A percentile compares a stretch with the other conserved stretches of the same genome.
Evolutionary conservation across 441 rosid genomes (phyloP).

Genomic region (Macaranga tanarius): DNA sequence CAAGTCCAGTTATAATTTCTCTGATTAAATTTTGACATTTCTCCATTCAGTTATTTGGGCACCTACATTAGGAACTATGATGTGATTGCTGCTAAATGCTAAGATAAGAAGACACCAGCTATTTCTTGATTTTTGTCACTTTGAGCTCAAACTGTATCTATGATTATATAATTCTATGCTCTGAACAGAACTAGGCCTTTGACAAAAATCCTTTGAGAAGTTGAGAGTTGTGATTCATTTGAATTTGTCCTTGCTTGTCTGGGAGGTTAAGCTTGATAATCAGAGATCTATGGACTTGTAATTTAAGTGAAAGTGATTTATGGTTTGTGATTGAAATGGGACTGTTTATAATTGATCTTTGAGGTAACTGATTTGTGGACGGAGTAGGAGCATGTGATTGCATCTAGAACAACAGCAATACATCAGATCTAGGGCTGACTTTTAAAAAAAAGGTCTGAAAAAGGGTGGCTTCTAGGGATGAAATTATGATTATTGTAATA

Average conservation of each 20-base stretch:
- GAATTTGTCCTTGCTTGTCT: neutral
- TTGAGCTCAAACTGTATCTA: neutral
- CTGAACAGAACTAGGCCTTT: neutral
- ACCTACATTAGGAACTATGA: neutral
- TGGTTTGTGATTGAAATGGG: neutral
- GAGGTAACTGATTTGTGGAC: no score
- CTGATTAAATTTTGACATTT: neutral
- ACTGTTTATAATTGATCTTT: neutral
- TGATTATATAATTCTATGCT: neutral
- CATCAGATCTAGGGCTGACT: neutral
- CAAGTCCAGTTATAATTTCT: neutral
- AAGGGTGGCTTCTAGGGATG: no score
- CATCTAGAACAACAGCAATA: neutral
- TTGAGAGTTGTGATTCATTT: neutral
- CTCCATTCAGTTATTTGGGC: neutral
- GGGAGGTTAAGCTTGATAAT: neutral
- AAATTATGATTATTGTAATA: no score
- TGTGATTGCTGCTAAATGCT: neutral
- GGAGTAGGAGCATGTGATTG: no score
- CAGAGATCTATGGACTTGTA: neutral
- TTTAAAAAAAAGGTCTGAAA: neutral
- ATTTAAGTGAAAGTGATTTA: neutral
- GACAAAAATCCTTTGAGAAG: neutral
- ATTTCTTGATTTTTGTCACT: neutral
- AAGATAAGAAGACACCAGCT: neutral